phyloP scores from a whole-genome alignment of 176 grass and related monocot genomes.

The Paspalum vaginatum region DNA sequence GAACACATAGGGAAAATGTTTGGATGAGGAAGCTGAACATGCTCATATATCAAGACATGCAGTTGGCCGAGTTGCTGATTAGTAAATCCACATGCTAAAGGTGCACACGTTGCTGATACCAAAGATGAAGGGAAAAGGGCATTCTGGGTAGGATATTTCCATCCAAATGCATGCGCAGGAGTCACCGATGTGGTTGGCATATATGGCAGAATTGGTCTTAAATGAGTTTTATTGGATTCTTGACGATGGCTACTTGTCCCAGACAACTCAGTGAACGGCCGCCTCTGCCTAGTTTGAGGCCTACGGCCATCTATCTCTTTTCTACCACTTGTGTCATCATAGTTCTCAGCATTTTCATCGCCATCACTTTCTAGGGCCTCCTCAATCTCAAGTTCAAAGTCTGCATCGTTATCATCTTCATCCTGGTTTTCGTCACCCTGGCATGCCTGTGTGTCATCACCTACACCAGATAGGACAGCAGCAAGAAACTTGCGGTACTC shows the following conservation, averaged over 20 bases:
- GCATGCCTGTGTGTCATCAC: slow-evolving; percentile 45
- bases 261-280: slow-evolving; percentile 42
- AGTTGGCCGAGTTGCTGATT: slow-evolving; percentile 75
- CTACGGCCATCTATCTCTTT: slow-evolving; percentile 46
- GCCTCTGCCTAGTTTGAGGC: slow-evolving; percentile 77
- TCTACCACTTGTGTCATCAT: slow-evolving; percentile 32
- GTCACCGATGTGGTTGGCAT: slow-evolving; percentile 36
- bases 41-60: slow-evolving; percentile 83
- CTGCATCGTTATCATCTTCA: slow-evolving; percentile 97
- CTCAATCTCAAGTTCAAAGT: slow-evolving; percentile 92
- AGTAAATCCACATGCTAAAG: slow-evolving; percentile 70
- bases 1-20: slow-evolving; percentile 84
- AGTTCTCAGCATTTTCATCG: slow-evolving; percentile 66
- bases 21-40: slow-evolving; percentile 94
- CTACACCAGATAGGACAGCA: slow-evolving; percentile 69
- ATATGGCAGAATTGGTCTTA: slow-evolving; percentile 67
- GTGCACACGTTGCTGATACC: slow-evolving; percentile 36
- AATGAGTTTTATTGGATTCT: slow-evolving; percentile 45
- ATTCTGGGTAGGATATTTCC: slow-evolving; percentile 53
- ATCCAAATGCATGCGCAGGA: slow-evolving; percentile 42
- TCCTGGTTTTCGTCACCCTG: slow-evolving; percentile 70
- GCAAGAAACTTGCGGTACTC: slow-evolving; percentile 97
- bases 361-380: slow-evolving; percentile 89
- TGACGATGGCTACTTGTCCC: slow-evolving; percentile 34
- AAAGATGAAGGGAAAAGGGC: slow-evolving; percentile 28